phyloP scores from a whole-genome alignment of 2,329 filamentous ascomycete genomes.

The Beauveria scarabaeidicola region DNA sequence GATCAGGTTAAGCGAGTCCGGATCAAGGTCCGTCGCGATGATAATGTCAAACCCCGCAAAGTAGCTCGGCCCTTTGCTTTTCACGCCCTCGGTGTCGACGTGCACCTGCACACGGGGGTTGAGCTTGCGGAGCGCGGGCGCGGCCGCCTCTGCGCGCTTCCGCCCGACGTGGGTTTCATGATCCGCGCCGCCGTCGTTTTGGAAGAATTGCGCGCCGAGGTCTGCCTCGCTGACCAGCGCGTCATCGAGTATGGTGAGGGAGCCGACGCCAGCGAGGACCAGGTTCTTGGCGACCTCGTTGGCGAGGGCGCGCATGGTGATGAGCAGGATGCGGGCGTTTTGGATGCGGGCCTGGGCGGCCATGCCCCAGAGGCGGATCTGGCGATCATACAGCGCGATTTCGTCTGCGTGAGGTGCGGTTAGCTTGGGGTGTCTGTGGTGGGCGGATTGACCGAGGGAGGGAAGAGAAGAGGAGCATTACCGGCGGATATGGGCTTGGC shows the following conservation, averaged over 20 bases:
- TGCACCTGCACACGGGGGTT: slow-evolving; percentile 80
- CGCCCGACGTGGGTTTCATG: slow-evolving; percentile 60
- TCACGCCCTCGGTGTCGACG: slow-evolving; percentile 60
- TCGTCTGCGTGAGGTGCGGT: slow-evolving; percentile 53
- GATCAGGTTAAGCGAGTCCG: slow-evolving; percentile 64
- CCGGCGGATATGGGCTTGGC: slow-evolving; percentile 27
- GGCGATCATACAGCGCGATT: slow-evolving; percentile 92
- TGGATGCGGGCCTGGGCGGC: slow-evolving; percentile 90
- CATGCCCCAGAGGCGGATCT: slow-evolving; percentile 95
- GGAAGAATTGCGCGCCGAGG: slow-evolving; percentile 74
- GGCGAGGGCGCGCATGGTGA: slow-evolving; percentile 78
- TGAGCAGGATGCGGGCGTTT: slow-evolving; percentile 78
- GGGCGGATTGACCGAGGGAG: not conserved
- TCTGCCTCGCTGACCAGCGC: slow-evolving; percentile 68
- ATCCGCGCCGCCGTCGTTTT: slow-evolving; percentile 40
- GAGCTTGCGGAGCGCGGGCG: slow-evolving; percentile 68
- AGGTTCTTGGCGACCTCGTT: slow-evolving; percentile 98
- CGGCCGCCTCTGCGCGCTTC: slow-evolving; percentile 77
- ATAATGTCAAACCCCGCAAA: slow-evolving; percentile 75
- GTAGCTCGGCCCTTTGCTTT: slow-evolving; percentile 61
- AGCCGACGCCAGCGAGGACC: slow-evolving; percentile 84
- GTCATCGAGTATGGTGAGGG: slow-evolving; percentile 80
- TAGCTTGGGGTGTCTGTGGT: not conserved
- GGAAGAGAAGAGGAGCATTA: slow-evolving; percentile 15
- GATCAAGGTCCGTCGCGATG: slow-evolving; percentile 81